Base-by-base conservation (phyloP, 2,329 filamentous ascomycete genomes). In the Phyllosticta capitalensis region DNA sequence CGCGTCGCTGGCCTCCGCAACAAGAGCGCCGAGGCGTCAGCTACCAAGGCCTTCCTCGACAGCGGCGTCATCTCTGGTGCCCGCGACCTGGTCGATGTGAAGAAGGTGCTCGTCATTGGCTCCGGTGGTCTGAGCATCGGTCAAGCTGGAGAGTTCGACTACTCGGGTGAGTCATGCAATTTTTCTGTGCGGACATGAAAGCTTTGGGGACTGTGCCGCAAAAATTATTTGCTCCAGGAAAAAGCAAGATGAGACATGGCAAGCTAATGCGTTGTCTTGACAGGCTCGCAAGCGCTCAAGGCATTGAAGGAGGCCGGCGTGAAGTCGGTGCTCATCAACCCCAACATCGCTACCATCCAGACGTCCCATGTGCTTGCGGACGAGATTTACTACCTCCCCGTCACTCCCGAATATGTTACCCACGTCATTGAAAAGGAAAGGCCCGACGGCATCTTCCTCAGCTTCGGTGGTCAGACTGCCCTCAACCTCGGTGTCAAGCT, bases 311-410 rank as follows among this genome's bases (percentile, higher is more conserved):
- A 97, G 78, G 92, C 92, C 64, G 90, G 90, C 63, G 89, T 97
- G 62, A 78, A 86, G 66, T 96, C 92, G 9, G 89, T 97, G 59
- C 85, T 97, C 65, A 92, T 97, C 74, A 97, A 97, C 78, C 92
- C 92, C 69, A 97, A 97, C 75, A 97, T 97, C 73, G 92, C 92
- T 62, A 97, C 94, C 61, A 97, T 97, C 71, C 92, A 97, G 78
- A 97, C 92, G 67, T 91, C 95, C 74, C 92, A 97, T 81, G 87
- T 88, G 69, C 88, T 97, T 72, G 91, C 91, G 70, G 92, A 97
- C 72, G 92, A 97, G 78, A 89, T 97, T 70, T 97, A 97, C 82
- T 97, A 96, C 77, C 87, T 97, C 45, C 94, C 94, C 60, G 92
- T 99, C 68, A 99, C 94, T 19, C 89, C 92, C 64, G 92, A 97